Base-by-base conservation (phyloP, 345 rosid genomes). In the Linum tenue region DNA sequence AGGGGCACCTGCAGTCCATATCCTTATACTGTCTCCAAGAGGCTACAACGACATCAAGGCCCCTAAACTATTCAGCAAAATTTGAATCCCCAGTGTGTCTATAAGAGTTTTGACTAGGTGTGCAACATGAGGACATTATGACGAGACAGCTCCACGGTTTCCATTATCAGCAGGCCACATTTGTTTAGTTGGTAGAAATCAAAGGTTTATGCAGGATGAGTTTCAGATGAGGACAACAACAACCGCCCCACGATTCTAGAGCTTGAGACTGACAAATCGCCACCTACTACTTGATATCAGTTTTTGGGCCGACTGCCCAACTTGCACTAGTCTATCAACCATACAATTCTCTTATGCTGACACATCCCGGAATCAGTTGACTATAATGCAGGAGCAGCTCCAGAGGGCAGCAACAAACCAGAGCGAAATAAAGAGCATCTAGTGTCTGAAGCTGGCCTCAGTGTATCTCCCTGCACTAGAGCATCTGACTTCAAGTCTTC, bases 341-440 rank as follows among this genome's bases (percentile, higher is more conserved):
- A 64, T 48, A 55, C 70, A 51, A 65, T 57, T 67, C 70, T 17
- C 58, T 56, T 60, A 35, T 43, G 64, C 72, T 67, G 68, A 65
- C 70, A 65, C 60, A 5, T 59, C 57, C 56, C 72, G 37, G 59
- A 69, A 73, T 70, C 80, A 59, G 57, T 58, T 61, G 17, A 56
- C 59, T 69, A 66, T 59, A 75, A 59, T 71, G 55, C 74, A 67
- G 67, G 55, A 74, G 14, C 53, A 48, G 9, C 53, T 37, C 39
- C 44, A 55, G 9, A 48, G 14, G 1, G 9, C 55, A 44, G 71
- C 40, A 67, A 22, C 39, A 8, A 38, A 68, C 1, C 63, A 5
- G 5, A 11, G n/a, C 17, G 14, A 3, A 31, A 76, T 64, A 44
- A 3, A 22, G 5, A 58, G 58, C 67, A 66, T n/a, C 1, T 11